Percentiles rank a stretch among this genome's conserved stretches.
Conservation (phyloP, 2,329 filamentous ascomycete species). For the Cucurbitaria berberidis region DNA sequence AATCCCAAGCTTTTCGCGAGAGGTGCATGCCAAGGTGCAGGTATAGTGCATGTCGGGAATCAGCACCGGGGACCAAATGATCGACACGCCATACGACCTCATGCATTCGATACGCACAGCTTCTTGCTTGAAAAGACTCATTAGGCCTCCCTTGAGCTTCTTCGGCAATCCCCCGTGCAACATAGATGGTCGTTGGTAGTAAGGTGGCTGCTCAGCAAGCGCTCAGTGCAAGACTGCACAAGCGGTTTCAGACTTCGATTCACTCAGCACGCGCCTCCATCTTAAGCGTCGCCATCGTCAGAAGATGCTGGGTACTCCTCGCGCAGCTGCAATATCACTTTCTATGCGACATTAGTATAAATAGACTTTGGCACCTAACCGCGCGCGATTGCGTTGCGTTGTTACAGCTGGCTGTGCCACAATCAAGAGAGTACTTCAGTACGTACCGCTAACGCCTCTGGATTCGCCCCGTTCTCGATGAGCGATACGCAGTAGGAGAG, state of each 20-base stretch:
- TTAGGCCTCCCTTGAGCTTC: background rate
- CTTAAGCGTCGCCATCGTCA: slow-evolving; percentile 35
- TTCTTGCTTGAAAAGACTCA: background rate
- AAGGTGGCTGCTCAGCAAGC: background rate
- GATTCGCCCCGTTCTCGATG: slow-evolving; percentile 96
- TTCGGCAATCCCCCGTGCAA: background rate
- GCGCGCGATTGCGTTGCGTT: slow-evolving; percentile 14
- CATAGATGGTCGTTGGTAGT: background rate
- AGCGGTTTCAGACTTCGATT: slow-evolving; percentile 11
- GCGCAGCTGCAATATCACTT: slow-evolving; percentile 55
- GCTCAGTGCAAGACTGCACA: slow-evolving; percentile 16
- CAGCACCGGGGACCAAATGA: background rate
- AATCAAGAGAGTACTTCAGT: background rate
- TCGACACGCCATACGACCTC: background rate
- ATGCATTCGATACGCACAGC: background rate
- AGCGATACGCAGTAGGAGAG: slow-evolving; percentile 94
- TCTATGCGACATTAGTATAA: slow-evolving; percentile 40
- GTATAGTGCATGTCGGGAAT: background rate
- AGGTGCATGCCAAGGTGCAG: slow-evolving; percentile 1
- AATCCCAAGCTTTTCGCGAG: slow-evolving; percentile 3
- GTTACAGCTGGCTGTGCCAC: slow-evolving; percentile 14
- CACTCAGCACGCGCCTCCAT: slow-evolving; percentile 28
- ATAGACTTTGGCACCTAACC: slow-evolving; percentile 7
- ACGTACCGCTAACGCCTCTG: slow-evolving; percentile 89
- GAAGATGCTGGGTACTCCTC: slow-evolving; percentile 48